A percentile compares a stretch with the other conserved stretches of the same genome.
phyloP scores from a whole-genome alignment of 331 rosid species.

The Prunus yedoensis region DNA sequence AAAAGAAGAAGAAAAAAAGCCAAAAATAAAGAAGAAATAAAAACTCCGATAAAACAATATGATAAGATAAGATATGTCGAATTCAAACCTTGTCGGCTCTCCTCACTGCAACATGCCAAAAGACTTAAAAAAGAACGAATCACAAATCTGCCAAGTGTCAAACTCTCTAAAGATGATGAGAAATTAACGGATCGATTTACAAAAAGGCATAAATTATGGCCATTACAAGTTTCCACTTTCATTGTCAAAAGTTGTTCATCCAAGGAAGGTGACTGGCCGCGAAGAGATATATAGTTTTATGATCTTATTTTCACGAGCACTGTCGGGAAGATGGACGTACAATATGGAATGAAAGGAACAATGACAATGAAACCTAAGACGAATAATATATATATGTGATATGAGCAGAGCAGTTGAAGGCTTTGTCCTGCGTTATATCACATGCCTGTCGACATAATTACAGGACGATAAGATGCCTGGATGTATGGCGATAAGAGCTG shows the following conservation, averaged over 20 bases:
- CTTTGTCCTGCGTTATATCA: background rate
- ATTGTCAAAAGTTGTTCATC: background rate
- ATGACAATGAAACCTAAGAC: constrained; percentile 2
- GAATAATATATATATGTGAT: background rate
- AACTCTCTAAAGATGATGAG: background rate
- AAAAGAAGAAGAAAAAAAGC: too few relatives aligned
- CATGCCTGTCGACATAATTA: too few relatives aligned
- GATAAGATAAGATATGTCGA: background rate
- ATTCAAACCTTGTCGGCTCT: constrained; percentile 5
- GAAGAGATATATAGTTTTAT: background rate
- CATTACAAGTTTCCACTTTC: background rate
- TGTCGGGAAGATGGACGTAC: constrained; percentile 6
- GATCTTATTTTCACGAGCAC: constrained; percentile 3
- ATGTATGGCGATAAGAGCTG: background rate
- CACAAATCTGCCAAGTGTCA: background rate
- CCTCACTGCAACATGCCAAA: background rate
- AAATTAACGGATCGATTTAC: background rate
- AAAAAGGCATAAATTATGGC: background rate
- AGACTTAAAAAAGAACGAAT: background rate
- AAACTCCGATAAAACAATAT: too few relatives aligned
- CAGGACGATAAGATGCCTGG: too few relatives aligned
- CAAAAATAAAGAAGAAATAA: too few relatives aligned
- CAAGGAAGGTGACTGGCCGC: background rate
- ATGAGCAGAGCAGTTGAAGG: background rate
- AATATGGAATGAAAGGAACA: background rate